Base-by-base conservation (phyloP, 371 early-diverging fungal genomes). In the Funneliformis caledonium region DNA sequence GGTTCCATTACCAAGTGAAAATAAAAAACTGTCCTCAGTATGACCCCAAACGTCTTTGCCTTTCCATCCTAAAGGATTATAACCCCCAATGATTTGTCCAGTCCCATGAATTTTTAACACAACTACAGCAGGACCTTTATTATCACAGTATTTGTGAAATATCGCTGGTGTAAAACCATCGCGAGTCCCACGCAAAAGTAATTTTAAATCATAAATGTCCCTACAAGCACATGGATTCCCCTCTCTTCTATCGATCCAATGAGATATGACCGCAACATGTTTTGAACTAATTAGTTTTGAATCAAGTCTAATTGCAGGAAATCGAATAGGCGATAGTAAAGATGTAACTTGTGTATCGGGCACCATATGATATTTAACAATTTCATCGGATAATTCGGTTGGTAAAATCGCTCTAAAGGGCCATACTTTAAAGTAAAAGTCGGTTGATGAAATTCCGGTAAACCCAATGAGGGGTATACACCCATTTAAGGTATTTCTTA, bases 71-170 rank as follows among this genome's bases (percentile, higher is more conserved):
- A 72, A 16, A 48, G 72, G 72, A 72, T 72, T 72, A 31, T 72
- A 72, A 12, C 72, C 72, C 48, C 72, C 72, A 26, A 72, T 16
- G 6, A 72, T 43, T 47, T 72, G 45, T 26, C 14, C 45, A n/a
- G 10, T 72, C 22, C 19, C 43, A 37, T 37, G 37, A 56, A 7
- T 16, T 48, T 48, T 72, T 47, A 72, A 14, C 31, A 72, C 11
- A 22, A 72, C 14, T 8, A n/a, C 43, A 26, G 14, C 26, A 14
- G 72, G 48, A 12, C 72, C 72, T 72, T 72, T 72, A 4, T 72
- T 72, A 72, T 50, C 72, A 50, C 72, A 72, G 26, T 43, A 31
- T 72, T 72, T 72, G 12, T 72, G 72, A 72, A 72, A 72, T 47
- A 31, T 26, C 10, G 48, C 3, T 6, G 45, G 45, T 6, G 50